These are phyloP conservation scores for Stromatinia cepivora DNA, from an alignment of 2,329 filamentous ascomycete genomes.

Conservation along the genomic window DNA sequence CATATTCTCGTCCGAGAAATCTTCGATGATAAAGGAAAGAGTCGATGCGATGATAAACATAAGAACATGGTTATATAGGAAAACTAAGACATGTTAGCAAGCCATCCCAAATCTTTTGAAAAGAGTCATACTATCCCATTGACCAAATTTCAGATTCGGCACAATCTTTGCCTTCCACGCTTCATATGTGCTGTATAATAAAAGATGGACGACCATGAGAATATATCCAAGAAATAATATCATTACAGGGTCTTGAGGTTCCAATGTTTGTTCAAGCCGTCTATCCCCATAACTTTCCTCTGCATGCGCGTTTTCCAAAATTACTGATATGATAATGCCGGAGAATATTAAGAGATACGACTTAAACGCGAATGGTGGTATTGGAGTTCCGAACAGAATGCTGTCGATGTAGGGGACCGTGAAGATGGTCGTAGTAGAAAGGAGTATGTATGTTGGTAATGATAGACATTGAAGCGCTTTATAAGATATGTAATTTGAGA, in stretches of 20 bases:
- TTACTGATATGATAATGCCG: conserved; percentile 19
- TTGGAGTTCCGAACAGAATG: conserved; percentile 17
- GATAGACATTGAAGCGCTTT: conserved; percentile 24
- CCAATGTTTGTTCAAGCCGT: conserved; percentile 22
- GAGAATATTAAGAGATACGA: conserved; percentile 18
- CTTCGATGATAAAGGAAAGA: conserved; percentile 16
- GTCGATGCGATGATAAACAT: conserved; percentile 2
- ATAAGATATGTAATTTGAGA: conserved; percentile 19
- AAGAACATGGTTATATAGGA: conserved; percentile 20
- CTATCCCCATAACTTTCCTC: conserved; percentile 20
- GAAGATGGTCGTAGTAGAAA: conserved; percentile 23
- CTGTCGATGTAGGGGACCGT: conserved; percentile 19
- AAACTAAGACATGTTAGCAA: conserved; percentile 8
- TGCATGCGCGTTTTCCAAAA: conserved; percentile 21
- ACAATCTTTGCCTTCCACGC: conserved; percentile 21
- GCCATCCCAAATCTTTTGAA: background rate
- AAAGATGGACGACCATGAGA: conserved; percentile 14
- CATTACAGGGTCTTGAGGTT: conserved; percentile 23
- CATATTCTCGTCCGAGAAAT: conserved; percentile 21
- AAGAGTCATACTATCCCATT: conserved; percentile 19
- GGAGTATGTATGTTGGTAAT: conserved; percentile 22
- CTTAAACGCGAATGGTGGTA: conserved; percentile 13
- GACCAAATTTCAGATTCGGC: conserved; percentile 17
- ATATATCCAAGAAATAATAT: conserved; percentile 24
- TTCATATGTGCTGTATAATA: conserved; percentile 21